Percentiles rank a stretch among this genome's conserved stretches.
These are phyloP conservation scores for Auxenochlorella pyrenoidosa DNA, from an alignment of 139 green algal genomes.

Conservation along the genomic window DNA sequence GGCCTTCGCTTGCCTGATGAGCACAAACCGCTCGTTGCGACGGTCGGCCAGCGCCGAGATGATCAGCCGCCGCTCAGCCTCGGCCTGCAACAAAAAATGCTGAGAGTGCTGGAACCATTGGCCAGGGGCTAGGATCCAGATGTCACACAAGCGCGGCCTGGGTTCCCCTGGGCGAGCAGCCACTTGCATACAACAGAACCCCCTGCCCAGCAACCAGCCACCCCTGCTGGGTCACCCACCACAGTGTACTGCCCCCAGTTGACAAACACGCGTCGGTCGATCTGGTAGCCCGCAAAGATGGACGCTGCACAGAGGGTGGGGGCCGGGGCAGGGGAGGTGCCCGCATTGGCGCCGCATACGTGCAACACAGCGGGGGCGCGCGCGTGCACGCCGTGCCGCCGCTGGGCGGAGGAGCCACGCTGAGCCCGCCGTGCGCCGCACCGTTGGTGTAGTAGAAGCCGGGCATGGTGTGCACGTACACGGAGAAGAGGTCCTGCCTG, in stretches of 20 bases:
- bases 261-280: constrained; percentile 17
- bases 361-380: no score
- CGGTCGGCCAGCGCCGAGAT: constrained; percentile 31
- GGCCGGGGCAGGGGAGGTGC: no score
- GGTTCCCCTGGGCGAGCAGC: no score
- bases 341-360: no score
- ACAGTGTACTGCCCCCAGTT: constrained; percentile 39
- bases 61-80: constrained; percentile 34
- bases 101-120: no score
- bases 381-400: no score
- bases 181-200: no score
- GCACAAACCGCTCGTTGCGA: constrained; percentile 40
- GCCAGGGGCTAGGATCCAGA: no score
- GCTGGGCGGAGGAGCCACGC: no score
- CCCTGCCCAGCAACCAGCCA: no score
- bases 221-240: not conserved
- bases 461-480: constrained; percentile 35
- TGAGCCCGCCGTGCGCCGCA: not conserved
- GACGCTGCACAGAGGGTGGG: not conserved
- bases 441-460: constrained; percentile 2
- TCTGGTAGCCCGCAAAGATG: constrained; percentile 29
- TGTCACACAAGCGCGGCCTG: no score
- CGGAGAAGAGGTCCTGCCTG: constrained; percentile 36
- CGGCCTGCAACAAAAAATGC: constrained; percentile 17
- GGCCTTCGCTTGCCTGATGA: constrained; percentile 14